Evolutionary conservation across 768 basidiomycete species (phyloP).

Genomic region (Termitomyces sp.): DNA sequence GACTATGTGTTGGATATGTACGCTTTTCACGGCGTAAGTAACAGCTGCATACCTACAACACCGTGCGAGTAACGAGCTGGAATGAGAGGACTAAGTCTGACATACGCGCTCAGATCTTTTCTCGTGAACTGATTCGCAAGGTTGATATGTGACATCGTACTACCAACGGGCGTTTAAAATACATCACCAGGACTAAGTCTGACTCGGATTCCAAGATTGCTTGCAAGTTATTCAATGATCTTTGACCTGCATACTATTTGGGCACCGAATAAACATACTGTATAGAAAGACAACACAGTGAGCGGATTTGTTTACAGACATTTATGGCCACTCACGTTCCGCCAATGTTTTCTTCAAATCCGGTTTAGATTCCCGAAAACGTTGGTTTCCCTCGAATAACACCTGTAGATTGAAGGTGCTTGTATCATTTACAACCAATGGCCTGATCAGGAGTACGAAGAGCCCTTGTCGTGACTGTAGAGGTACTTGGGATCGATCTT

Average conservation of each 20-base stretch:
- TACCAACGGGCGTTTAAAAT: slow-evolving; percentile 27
- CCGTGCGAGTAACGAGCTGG: background rate
- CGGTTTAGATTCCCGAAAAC: slow-evolving; percentile 4
- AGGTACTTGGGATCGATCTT: background rate
- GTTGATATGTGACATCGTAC: slow-evolving; percentile 26
- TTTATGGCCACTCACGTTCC: slow-evolving; percentile 3
- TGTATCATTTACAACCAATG: background rate
- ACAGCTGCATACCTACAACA: too few species aligned
- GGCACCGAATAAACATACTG: slow-evolving; percentile 33
- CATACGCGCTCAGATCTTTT: slow-evolving; percentile 28
- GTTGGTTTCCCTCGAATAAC: slow-evolving; percentile 8
- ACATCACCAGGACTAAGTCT: slow-evolving; percentile 14
- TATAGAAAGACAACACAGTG: background rate
- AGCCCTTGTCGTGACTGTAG: background rate
- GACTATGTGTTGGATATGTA: slow-evolving; percentile 32
- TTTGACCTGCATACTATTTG: slow-evolving; percentile 24
- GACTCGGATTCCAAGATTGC: background rate
- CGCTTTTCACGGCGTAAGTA: slow-evolving; percentile 27
- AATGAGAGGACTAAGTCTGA: slow-evolving; percentile 1
- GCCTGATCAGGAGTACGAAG: background rate
- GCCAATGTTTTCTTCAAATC: background rate
- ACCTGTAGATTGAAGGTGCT: slow-evolving; percentile 3
- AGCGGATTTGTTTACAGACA: background rate
- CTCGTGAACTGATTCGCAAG: slow-evolving; percentile 30
- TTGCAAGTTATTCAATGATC: background rate